phyloP scores from a whole-genome alignment of 2,329 filamentous ascomycete species.

The Tetracladium maxilliforme region DNA sequence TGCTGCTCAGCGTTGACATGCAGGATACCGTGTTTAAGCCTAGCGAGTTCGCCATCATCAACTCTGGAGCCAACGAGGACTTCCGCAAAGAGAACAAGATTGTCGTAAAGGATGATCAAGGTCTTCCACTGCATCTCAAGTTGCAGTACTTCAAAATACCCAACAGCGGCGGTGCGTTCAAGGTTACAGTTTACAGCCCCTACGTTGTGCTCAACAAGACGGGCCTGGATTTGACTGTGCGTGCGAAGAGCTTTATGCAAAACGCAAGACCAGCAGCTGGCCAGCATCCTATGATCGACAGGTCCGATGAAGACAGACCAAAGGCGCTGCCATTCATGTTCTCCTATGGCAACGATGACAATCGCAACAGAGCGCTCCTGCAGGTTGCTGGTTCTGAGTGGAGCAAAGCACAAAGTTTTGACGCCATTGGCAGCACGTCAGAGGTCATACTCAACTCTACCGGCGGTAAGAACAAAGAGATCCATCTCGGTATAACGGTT shows the following conservation, averaged over 20 bases:
- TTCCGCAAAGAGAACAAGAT: slow-evolving; percentile 73
- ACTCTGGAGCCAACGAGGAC: slow-evolving; percentile 73
- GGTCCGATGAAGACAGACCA: slow-evolving; percentile 35
- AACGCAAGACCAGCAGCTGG: slow-evolving; percentile 73
- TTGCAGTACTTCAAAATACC: slow-evolving; percentile 86
- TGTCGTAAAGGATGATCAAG: slow-evolving; percentile 72
- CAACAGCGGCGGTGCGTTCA: slow-evolving; percentile 89
- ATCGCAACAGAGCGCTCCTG: slow-evolving; percentile 76
- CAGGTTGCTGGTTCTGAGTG: slow-evolving; percentile 83
- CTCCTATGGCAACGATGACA: slow-evolving; percentile 77
- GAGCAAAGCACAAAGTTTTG: slow-evolving; percentile 97
- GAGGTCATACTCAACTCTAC: slow-evolving; percentile 72
- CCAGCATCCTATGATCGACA: slow-evolving; percentile 45
- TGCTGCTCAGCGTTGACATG: slow-evolving; percentile 89
- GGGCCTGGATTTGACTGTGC: slow-evolving; percentile 73
- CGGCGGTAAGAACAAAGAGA: slow-evolving; percentile 56
- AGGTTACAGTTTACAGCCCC: slow-evolving; percentile 85
- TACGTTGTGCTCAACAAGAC: slow-evolving; percentile 95
- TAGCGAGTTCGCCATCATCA: slow-evolving; percentile 96
- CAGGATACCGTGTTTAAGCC: slow-evolving; percentile 90
- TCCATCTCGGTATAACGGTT: slow-evolving; percentile 81
- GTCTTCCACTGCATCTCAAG: slow-evolving; percentile 63
- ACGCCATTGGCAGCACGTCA: slow-evolving; percentile 86
- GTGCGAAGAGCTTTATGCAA: slow-evolving; percentile 80
- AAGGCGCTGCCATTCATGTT: slow-evolving; percentile 92